phyloP scores from a whole-genome alignment of 1,139 yeast species.

The Nakaseomyces delphensis region DNA sequence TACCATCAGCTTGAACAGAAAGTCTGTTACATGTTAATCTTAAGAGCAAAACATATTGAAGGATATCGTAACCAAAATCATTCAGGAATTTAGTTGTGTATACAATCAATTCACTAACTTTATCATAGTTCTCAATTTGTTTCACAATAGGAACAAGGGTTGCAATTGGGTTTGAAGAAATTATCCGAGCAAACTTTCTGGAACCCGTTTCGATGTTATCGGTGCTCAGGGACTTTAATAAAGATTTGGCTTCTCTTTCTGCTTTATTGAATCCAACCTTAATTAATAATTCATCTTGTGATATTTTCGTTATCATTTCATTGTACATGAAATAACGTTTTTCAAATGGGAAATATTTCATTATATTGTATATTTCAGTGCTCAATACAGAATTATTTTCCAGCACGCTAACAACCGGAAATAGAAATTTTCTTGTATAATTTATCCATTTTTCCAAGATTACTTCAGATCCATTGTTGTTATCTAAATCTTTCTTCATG shows the following conservation, averaged over 20 bases:
- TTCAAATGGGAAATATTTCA: slow-evolving; percentile 49
- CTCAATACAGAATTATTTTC: slow-evolving; percentile 55
- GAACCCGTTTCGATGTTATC: slow-evolving; percentile 73
- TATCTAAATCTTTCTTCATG: slow-evolving; percentile 26
- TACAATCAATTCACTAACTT: slow-evolving; percentile 68
- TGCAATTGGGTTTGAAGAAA: slow-evolving; percentile 76
- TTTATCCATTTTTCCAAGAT: slow-evolving; percentile 45
- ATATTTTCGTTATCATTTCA: slow-evolving; percentile 53
- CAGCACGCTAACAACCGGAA: slow-evolving; percentile 58
- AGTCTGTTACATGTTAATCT: slow-evolving; percentile 65
- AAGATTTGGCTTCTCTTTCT: slow-evolving; percentile 74
- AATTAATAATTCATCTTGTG: slow-evolving; percentile 48
- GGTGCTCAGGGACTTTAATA: slow-evolving; percentile 77
- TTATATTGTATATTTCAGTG: slow-evolving; percentile 49
- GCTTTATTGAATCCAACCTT: slow-evolving; percentile 61
- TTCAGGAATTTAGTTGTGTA: slow-evolving; percentile 75
- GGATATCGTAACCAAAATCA: slow-evolving; percentile 75
- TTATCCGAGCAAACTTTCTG: slow-evolving; percentile 67
- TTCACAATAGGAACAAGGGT: slow-evolving; percentile 55
- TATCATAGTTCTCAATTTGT: slow-evolving; percentile 88
- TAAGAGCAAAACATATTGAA: slow-evolving; percentile 64
- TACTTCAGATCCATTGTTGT: slow-evolving; percentile 12
- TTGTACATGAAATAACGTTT: slow-evolving; percentile 76
- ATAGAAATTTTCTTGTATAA: slow-evolving; percentile 55
- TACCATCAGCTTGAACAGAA: slow-evolving; percentile 67